Percentiles rank a stretch among this genome's conserved stretches.
phyloP scores from a whole-genome alignment of 108 stramenopile species.

The Fragilaria crotonensis region DNA sequence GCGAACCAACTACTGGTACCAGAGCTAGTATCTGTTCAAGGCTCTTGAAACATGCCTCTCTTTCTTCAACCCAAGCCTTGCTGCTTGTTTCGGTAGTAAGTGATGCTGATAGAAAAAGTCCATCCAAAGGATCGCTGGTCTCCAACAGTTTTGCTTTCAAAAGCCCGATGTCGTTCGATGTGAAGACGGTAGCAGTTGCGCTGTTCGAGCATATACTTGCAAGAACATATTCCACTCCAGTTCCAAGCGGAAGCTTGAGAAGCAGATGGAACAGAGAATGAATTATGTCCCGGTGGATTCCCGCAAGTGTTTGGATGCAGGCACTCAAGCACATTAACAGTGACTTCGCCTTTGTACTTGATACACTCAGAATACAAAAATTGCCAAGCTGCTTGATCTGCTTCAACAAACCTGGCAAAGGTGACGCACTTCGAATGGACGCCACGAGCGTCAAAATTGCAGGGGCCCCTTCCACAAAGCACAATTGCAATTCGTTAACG shows the following conservation, averaged over 20 bases:
- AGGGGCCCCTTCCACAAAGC: conserved; percentile 18
- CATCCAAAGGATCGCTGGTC: not conserved
- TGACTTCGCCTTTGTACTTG: conserved; percentile 19
- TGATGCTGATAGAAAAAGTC: not conserved
- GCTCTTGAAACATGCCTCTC: not conserved
- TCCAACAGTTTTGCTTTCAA: conserved; percentile 19
- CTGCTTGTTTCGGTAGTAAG: not conserved
- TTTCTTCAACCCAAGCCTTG: not conserved
- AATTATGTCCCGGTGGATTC: conserved; percentile 32
- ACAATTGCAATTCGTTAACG: conserved; percentile 23
- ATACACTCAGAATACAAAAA: conserved; percentile 10
- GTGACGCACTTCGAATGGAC: not conserved
- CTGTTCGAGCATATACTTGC: conserved; percentile 24
- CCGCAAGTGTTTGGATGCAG: conserved; percentile 32
- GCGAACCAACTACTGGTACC: not conserved
- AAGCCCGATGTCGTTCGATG: conserved; percentile 20
- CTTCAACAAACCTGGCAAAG: not conserved
- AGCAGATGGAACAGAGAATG: conserved; percentile 29
- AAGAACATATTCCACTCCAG: conserved; percentile 53
- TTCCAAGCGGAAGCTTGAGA: conserved; percentile 51
- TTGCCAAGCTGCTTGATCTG: not conserved
- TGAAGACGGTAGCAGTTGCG: conserved; percentile 19
- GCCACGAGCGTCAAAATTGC: conserved; percentile 22
- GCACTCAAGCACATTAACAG: conserved; percentile 38
- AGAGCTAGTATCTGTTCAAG: not conserved